Evolutionary conservation across 768 basidiomycete species (phyloP).

Genomic region (Cystofilobasidium capitatum): DNA sequence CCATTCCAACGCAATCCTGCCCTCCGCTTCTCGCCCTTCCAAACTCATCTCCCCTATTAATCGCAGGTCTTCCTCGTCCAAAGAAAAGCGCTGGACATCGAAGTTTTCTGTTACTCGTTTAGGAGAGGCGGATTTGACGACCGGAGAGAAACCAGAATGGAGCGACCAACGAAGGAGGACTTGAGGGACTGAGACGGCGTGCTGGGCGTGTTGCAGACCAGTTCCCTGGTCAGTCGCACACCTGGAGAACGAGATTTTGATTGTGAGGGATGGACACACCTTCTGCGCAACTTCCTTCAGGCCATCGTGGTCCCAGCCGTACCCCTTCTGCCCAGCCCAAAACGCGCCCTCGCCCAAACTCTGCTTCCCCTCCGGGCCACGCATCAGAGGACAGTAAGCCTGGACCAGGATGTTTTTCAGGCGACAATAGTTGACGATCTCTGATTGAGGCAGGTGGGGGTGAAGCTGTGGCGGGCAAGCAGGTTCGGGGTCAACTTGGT

Average conservation of each 20-base stretch:
- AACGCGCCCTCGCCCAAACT: conserved; percentile 25
- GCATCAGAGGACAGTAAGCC: conserved; percentile 28
- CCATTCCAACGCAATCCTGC: conserved; percentile 21
- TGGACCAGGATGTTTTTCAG: conserved; percentile 27
- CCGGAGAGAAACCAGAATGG: conserved; percentile 18
- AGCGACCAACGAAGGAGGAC: conserved; percentile 26
- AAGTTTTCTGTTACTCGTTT: conserved; percentile 18
- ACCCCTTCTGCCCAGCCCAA: conserved; percentile 20
- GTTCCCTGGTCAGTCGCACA: too few relatives aligned
- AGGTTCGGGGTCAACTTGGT: too few relatives aligned
- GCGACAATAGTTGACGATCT: conserved; percentile 30
- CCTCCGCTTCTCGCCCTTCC: neutral
- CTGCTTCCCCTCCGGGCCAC: conserved; percentile 19
- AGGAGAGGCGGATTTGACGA: conserved; percentile 12
- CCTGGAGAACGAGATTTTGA: neutral
- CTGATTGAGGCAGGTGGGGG: conserved; percentile 26
- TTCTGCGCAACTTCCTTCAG: conserved; percentile 17
- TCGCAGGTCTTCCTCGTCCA: conserved; percentile 9
- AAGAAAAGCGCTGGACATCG: conserved; percentile 4
- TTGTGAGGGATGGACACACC: neutral
- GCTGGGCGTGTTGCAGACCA: neutral
- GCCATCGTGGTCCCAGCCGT: conserved; percentile 19
- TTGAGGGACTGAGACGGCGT: conserved; percentile 19
- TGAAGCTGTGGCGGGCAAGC: neutral
- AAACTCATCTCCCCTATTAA: conserved; percentile 20